Conservation (phyloP, 2,329 filamentous ascomycete species). For the Ceratocystis lukuohia region DNA sequence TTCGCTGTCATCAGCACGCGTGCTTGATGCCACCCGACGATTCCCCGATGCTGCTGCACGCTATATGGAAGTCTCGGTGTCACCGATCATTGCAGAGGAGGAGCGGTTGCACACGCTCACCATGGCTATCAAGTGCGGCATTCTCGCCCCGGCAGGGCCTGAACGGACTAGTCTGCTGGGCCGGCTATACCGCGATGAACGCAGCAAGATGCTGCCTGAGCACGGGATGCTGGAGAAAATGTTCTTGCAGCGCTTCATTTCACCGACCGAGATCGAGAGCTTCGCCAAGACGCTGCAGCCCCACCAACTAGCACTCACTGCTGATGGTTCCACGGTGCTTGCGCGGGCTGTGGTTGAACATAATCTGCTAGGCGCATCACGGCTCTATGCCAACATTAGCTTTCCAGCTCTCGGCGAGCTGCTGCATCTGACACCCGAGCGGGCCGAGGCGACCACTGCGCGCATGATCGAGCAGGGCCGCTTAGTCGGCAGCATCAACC, state of each 20-base stretch:
- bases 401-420: constrained; percentile 63
- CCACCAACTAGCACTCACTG: constrained; percentile 80
- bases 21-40: constrained; percentile 76
- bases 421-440: constrained; percentile 63
- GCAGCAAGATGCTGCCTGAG: constrained; percentile 60
- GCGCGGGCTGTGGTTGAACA: constrained; percentile 92
- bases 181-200: constrained; percentile 85
- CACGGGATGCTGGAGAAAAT: constrained; percentile 92
- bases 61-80: constrained; percentile 78
- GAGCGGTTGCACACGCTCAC: constrained; percentile 75
- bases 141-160: constrained; percentile 83
- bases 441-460: constrained; percentile 82
- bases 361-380: constrained; percentile 77
- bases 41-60: constrained; percentile 79
- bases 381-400: constrained; percentile 63
- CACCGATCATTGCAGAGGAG: constrained; percentile 63
- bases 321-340: constrained; percentile 84
- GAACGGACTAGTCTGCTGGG: constrained; percentile 66
- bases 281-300: constrained; percentile 70
- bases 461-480: constrained; percentile 93
- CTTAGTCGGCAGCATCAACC: constrained; percentile 78
- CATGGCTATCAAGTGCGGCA: constrained; percentile 81
- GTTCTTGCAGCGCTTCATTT: constrained; percentile 78
- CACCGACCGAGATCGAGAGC: constrained; percentile 66
- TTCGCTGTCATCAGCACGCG: constrained; percentile 79